Evolutionary conservation across 2,329 filamentous ascomycete genomes (phyloP), one percentile per base, ranked within the genome.

Genomic region (Lasiodiplodia citricola): DNA sequence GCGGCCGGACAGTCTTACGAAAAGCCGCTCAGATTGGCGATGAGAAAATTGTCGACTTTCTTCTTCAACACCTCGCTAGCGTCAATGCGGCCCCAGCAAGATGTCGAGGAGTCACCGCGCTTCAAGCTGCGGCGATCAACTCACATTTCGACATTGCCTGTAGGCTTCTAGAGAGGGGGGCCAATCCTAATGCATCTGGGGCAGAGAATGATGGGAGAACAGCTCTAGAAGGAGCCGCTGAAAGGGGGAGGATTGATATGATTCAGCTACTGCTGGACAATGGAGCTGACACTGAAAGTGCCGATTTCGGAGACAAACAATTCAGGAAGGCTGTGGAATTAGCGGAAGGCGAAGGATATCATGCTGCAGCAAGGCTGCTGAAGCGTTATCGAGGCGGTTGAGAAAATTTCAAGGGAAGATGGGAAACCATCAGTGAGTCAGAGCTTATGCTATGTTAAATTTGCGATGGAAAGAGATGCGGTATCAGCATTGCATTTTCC

Each of bases 231-330:
- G 76, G 72, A 10, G 75, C 76, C 4, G 74, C 76, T 44, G 74
- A 77, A 58, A 54, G 73, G 16, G 76, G 75, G 28, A 72, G 73
- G 11, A 71, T 78, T 21, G 76, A 78, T 54, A 74, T 74, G 71
- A 50, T 77, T 14, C 71, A 76, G 41, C 63, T 77, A 47, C 72
- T 78, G 18, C 65, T 78, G 10, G 63, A 76, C 14, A 66, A 71
- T 28, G 74, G 73, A 25, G 75, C 71, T 2, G 65, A 18, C 55
- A 16, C 10, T 5, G 8, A 44, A 14, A 44, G 41, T n/a, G 41
- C 41, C 2, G 41, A 8, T 44, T 44, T 18, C 6, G 41, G 41
- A 44, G 16, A 44, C 3, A 2, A 8, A 14, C 16, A 44, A n/a
- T 8, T 44, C 41, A 44, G 16, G 2, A 44, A 7, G 14, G 16